phyloP scores from a whole-genome alignment of 345 rosid species.

The Eutrema yunnanense region DNA sequence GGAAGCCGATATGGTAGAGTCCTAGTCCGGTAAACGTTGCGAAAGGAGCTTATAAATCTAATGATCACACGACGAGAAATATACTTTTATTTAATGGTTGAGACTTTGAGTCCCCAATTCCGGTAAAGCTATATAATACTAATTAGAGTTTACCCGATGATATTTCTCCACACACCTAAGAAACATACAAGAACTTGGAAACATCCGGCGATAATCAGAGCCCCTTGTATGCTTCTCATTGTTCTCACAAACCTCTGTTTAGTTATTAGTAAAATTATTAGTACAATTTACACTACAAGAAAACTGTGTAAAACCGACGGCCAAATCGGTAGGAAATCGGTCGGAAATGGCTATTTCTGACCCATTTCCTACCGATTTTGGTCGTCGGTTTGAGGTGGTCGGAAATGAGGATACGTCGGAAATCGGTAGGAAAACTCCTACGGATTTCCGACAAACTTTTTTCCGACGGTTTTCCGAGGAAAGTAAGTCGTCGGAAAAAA shows the following conservation, averaged over 20 bases:
- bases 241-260: constrained; percentile 50
- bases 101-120: not conserved
- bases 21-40: constrained; percentile 59
- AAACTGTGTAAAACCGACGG: too few species aligned
- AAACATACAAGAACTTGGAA: constrained; percentile 59
- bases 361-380: too few species aligned
- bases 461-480: too few species aligned
- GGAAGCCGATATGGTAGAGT: constrained; percentile 68
- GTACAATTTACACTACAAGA: too few species aligned
- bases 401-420: too few species aligned
- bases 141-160: constrained; percentile 10
- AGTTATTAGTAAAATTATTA: not conserved
- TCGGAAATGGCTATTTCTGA: too few species aligned
- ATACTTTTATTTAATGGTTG: not conserved
- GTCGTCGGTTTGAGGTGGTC: too few species aligned
- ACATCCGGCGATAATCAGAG: constrained; percentile 51
- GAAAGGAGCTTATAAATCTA: constrained; percentile 57
- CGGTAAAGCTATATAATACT: not conserved
- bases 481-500: too few species aligned
- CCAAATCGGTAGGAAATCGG: too few species aligned
- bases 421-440: too few species aligned
- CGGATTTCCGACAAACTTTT: too few species aligned
- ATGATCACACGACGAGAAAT: not conserved
- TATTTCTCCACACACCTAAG: constrained; percentile 66
- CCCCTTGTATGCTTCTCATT: constrained; percentile 72